Percentiles rank a stretch among this genome's conserved stretches.
phyloP scores from a whole-genome alignment of 768 basidiomycete species.

The Pluteus cervinus region DNA sequence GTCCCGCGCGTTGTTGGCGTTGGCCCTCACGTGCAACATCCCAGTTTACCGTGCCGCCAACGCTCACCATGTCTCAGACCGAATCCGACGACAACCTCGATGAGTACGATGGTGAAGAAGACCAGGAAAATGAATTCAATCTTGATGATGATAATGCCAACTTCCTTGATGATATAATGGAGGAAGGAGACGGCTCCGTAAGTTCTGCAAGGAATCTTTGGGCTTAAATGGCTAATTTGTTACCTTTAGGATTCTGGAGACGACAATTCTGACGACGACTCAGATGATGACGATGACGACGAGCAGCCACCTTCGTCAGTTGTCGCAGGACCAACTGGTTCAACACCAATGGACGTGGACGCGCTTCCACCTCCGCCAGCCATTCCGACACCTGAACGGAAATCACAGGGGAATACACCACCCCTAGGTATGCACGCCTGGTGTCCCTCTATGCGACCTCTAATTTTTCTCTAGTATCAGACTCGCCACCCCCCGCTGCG shows the following conservation, averaged over 20 bases:
- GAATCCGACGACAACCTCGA: slow-evolving; percentile 63
- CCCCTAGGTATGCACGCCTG: not conserved
- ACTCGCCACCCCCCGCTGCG: slow-evolving; percentile 20
- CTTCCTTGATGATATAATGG: slow-evolving; percentile 51
- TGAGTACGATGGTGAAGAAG: slow-evolving; percentile 51
- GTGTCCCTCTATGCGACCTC: not conserved
- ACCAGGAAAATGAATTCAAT: slow-evolving; percentile 38
- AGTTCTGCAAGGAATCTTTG: slow-evolving; percentile 7
- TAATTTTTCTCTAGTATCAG: slow-evolving; percentile 2
- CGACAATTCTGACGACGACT: slow-evolving; percentile 54
- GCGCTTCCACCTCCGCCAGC: slow-evolving; percentile 16
- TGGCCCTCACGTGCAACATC: too few relatives aligned
- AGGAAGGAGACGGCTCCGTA: slow-evolving; percentile 61
- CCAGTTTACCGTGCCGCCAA: not conserved
- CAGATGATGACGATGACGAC: slow-evolving; percentile 42
- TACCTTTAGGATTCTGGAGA: slow-evolving; percentile 47
- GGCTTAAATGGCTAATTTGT: slow-evolving; percentile 5
- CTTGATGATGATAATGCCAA: slow-evolving; percentile 39
- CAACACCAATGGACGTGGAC: slow-evolving; percentile 16
- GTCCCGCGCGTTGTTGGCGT: not conserved
- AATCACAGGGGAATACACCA: not conserved
- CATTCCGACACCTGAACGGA: slow-evolving; percentile 6
- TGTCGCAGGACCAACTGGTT: slow-evolving; percentile 5
- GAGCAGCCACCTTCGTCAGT: slow-evolving; percentile 31
- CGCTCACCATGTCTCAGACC: slow-evolving; percentile 38